Conservation (phyloP, 2,329 filamentous ascomycete species). For the Immersiporthe knoxdaviesiana region DNA sequence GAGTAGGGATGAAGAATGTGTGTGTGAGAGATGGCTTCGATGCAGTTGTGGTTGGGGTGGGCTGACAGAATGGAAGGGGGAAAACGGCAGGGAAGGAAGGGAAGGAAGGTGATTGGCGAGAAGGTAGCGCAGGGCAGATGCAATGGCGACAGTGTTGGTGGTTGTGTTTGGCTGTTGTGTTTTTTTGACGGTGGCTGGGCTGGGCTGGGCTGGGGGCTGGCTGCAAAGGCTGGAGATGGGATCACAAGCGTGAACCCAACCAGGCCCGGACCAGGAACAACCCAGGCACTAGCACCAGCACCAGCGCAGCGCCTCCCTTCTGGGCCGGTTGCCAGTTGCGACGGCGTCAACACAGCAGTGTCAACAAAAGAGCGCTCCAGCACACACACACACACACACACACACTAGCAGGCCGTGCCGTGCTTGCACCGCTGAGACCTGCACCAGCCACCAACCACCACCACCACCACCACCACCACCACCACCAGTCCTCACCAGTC, state of each 20-base stretch:
- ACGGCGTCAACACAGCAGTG: constrained; percentile 13
- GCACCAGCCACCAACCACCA: background rate
- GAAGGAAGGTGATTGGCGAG: background rate
- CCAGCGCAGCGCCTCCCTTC: constrained; percentile 5
- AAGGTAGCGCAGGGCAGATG: background rate
- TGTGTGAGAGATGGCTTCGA: background rate
- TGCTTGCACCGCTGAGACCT: background rate
- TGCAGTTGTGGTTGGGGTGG: constrained; percentile 11
- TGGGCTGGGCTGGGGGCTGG: constrained; percentile 13
- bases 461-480: background rate
- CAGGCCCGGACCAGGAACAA: background rate
- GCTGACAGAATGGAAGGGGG: background rate
- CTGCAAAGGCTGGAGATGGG: constrained; percentile 26
- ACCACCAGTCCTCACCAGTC: too few species aligned
- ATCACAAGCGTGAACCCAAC: constrained; percentile 14
- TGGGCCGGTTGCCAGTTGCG: constrained; percentile 9
- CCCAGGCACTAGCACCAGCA: constrained; percentile 1
- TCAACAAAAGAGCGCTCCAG: background rate
- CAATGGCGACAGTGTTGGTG: background rate
- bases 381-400: background rate
- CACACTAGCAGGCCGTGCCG: background rate
- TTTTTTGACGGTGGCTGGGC: constrained; percentile 9
- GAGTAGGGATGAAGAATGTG: background rate
- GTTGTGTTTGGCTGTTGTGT: background rate
- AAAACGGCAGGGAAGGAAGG: background rate